A percentile compares a stretch with the other conserved stretches of the same genome.
Conservation (phyloP, 805 yeast genomes). For the Sungouiella blattae region DNA sequence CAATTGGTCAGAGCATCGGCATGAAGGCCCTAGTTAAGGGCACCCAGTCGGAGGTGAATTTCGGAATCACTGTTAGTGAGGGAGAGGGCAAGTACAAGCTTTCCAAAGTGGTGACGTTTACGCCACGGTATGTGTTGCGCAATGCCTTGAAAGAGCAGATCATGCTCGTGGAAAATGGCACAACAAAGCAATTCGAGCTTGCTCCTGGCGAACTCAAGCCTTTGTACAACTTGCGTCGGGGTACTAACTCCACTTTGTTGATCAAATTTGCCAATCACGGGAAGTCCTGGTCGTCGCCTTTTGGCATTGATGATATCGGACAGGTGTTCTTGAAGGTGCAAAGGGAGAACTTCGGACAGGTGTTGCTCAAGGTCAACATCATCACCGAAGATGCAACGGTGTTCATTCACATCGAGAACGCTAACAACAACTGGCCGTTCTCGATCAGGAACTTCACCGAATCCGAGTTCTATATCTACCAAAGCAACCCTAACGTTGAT, state of each 20-base stretch:
- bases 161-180: slow-evolving; percentile 64
- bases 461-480: slow-evolving; percentile 81
- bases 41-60: slow-evolving; percentile 57
- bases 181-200: slow-evolving; percentile 47
- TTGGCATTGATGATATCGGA: slow-evolving; percentile 80
- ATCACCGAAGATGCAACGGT: slow-evolving; percentile 78
- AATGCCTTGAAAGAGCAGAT: slow-evolving; percentile 58
- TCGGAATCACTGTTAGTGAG: slow-evolving; percentile 73
- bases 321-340: slow-evolving; percentile 68
- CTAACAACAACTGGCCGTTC: slow-evolving; percentile 84
- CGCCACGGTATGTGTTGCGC: slow-evolving; percentile 78
- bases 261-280: slow-evolving; percentile 55
- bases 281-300: slow-evolving; percentile 83
- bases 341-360: slow-evolving; percentile 62
- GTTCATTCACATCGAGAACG: slow-evolving; percentile 69
- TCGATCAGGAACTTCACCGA: slow-evolving; percentile 89
- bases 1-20: slow-evolving; percentile 77
- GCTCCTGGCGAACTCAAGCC: slow-evolving; percentile 50
- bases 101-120: slow-evolving; percentile 71
- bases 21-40: slow-evolving; percentile 44
- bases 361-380: slow-evolving; percentile 67
- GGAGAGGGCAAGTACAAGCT: slow-evolving; percentile 82
- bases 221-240: slow-evolving; percentile 58
- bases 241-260: slow-evolving; percentile 56
- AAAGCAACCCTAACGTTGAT: slow-evolving; percentile 69